Base-by-base conservation (phyloP, 2,329 filamentous ascomycete genomes). In the Trichoderma lentiforme region DNA sequence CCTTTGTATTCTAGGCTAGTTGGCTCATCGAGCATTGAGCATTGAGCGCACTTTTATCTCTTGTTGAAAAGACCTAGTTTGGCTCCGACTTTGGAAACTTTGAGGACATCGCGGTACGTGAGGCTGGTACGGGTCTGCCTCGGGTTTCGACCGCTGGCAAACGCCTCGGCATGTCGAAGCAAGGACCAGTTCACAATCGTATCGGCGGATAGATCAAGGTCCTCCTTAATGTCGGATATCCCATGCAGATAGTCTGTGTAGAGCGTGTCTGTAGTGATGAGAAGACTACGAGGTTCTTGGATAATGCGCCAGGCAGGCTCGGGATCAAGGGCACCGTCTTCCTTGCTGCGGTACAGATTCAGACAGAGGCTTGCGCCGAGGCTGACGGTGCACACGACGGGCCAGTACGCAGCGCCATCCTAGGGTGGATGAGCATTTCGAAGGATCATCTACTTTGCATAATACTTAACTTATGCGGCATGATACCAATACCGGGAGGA, bases 331-430 rank as follows among this genome's bases (percentile, higher is more conserved):
- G 88, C 84, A n/a, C 87, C 88, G 70, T 89, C 87, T 9, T 87
- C 85, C 73, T 86, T 89, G 80, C 87, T 91, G 76, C 86, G 85
- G 79, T 92, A 90, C 15, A 98, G 84, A 76, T 97, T 91, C 66
- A 98, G 85, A 72, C 95, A 93, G 9, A 97, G 84, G 62, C 89
- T 89, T 11, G 89, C 89, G 0, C 93, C 93, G 8, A 99, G 83
- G 82, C 93, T 97, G 74, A 98, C 91, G 2, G 96, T 98, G 74
- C 94, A 96, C 14, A 98, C 95, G 15, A 97, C 90, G 1, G 92
- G 92, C 78, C 92, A 88, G 79, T 99, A 99, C 11, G 95, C 93
- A 9, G 88, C 84, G 2, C 95, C 96, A 80, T 99, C 95, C 85
- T 84, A 75, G 72, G 72, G 72, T 66, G 74, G 76, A 82, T 82